Evolutionary conservation across 2,329 filamentous ascomycete species (phyloP).

Genomic region (Ascosphaera aggregata): DNA sequence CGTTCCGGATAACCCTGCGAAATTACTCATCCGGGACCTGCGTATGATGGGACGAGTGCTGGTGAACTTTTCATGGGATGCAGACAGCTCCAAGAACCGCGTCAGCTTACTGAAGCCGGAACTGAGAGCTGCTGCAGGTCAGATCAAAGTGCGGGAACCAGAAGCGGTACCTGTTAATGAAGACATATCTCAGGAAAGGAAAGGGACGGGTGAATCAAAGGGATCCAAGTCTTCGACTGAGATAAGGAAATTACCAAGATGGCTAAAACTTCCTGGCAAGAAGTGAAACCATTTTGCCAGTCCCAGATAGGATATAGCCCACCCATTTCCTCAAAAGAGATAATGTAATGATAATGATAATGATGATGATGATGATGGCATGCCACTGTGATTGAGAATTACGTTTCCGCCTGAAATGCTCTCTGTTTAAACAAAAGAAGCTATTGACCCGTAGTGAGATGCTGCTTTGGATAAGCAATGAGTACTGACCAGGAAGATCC

Average conservation of each 20-base stretch:
- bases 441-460: too few relatives aligned
- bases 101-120: slow-evolving; percentile 36
- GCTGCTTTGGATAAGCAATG: too few relatives aligned
- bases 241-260: slow-evolving; percentile 34
- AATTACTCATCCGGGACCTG: slow-evolving; percentile 45
- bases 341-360: neutral
- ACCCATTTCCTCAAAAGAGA: too few relatives aligned
- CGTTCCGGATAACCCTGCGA: slow-evolving; percentile 22
- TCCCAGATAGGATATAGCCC: too few relatives aligned
- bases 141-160: slow-evolving; percentile 40
- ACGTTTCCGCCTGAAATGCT: too few relatives aligned
- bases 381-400: too few relatives aligned
- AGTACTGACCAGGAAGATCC: too few relatives aligned
- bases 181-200: slow-evolving; percentile 3
- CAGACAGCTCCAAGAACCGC: slow-evolving; percentile 32
- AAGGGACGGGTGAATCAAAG: neutral
- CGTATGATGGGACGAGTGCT: slow-evolving; percentile 47
- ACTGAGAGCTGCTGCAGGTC: slow-evolving; percentile 38
- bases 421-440: too few relatives aligned
- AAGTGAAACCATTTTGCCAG: slow-evolving; percentile 32
- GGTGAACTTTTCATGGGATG: slow-evolving; percentile 54
- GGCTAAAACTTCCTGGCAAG: slow-evolving; percentile 48
- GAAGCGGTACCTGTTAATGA: slow-evolving; percentile 17
- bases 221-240: slow-evolving; percentile 6
- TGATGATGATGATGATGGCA: too few relatives aligned